Base-by-base conservation (phyloP, 345 rosid species). In the Gossypium anomalum region DNA sequence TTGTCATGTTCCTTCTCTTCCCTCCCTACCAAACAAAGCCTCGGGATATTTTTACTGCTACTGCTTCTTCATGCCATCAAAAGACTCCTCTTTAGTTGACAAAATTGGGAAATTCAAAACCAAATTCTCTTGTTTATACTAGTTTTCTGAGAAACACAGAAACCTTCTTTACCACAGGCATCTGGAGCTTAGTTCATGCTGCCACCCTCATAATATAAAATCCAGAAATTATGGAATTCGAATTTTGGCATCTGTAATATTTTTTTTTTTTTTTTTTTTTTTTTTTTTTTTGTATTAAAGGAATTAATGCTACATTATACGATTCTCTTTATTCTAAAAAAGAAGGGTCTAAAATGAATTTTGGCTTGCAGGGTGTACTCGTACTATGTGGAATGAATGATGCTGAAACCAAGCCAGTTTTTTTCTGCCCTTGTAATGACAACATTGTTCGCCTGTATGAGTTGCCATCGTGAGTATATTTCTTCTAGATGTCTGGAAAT, bases 31-130 rank as follows among this genome's bases (percentile, higher is more conserved):
- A 27, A 27, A 29, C 38, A 29, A 29, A 29, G 38, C 41, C 41
- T 34, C 7, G 41, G 7, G 41, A 34, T 34, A 5, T 34, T 44
- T 7, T 3, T n/a, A 38, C 3, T 19, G 51, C 63, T 43, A 34
- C 52, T 62, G 16, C 69, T 66, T 66, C 11, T 62, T 34, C 45
- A 62, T 15, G 45, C 67, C 47, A 62, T 27, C 19, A 3, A 23
- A 11, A 14, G 29, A 58, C 15, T 14, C 2, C 14, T 34, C 41
- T 49, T 65, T 22, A 45, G 12, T n/a, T 74, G 2, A 7, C 41
- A 48, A 29, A 56, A 13, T 29, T 71, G 45, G 27, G 48, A 57
- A 49, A 60, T 71, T 53, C 60, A 65, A 63, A 71, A 71, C 65
- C 67, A 77, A 17, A 45, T 56, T 74, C 44, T 17, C 7, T 16